Percentiles rank a stretch among this genome's conserved stretches.
Conservation (phyloP, 768 basidiomycete genomes). For the Trametes gibbosa region DNA sequence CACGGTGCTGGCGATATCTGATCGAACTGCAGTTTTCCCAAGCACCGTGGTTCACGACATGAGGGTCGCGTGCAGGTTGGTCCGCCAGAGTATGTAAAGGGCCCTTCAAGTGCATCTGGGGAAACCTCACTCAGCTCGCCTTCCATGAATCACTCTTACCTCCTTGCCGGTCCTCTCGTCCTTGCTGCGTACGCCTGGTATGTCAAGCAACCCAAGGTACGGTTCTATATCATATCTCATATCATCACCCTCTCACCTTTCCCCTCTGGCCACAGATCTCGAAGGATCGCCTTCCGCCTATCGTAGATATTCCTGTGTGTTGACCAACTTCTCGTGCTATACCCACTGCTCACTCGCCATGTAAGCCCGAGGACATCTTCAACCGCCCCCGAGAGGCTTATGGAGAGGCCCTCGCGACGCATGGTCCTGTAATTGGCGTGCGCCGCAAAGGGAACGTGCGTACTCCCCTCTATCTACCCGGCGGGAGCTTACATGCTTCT, state of each 20-base stretch:
- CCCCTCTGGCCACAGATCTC: slow-evolving; percentile 1
- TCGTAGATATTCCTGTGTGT: slow-evolving; percentile 2
- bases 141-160: slow-evolving; percentile 18
- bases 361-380: slow-evolving; percentile 31
- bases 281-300: slow-evolving; percentile 19
- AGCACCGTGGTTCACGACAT: background rate
- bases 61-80: background rate
- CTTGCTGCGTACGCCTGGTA: slow-evolving; percentile 2
- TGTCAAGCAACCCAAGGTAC: slow-evolving; percentile 9
- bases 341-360: background rate
- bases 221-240: too few relatives aligned
- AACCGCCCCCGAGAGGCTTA: slow-evolving; percentile 31
- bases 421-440: slow-evolving; percentile 34
- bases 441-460: slow-evolving; percentile 31
- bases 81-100: background rate
- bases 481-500: background rate
- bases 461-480: background rate
- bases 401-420: slow-evolving; percentile 28
- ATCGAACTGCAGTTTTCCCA: background rate
- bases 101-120: background rate
- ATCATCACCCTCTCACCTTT: background rate
- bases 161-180: slow-evolving; percentile 3
- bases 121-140: background rate
- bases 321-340: too few relatives aligned
- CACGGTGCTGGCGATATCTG: background rate